phyloP scores from a whole-genome alignment of 2,329 filamentous ascomycete species.

The Fusarium continuum region DNA sequence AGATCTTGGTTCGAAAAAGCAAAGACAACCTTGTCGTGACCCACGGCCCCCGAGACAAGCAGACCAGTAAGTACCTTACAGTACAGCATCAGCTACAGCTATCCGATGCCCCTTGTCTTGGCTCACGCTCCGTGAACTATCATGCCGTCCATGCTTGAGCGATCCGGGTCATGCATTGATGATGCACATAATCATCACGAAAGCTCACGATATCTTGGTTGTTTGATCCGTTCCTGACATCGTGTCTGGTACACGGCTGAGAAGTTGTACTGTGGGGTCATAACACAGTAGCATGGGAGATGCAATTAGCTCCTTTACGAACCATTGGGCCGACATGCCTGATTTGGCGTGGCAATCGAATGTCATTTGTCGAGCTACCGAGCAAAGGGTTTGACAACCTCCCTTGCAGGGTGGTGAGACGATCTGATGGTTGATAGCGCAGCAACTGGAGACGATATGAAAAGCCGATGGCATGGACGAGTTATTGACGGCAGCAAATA shows the following conservation, averaged over 20 bases:
- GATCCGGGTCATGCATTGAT: neutral
- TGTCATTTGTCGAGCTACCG: conserved; percentile 19
- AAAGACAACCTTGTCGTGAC: conserved; percentile 15
- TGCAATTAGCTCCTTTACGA: neutral
- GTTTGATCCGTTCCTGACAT: neutral
- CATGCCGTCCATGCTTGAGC: neutral
- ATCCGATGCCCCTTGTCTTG: neutral
- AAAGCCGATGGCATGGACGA: neutral
- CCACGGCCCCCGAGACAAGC: conserved; percentile 9
- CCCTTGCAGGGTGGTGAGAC: conserved; percentile 18
- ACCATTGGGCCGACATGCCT: conserved; percentile 6
- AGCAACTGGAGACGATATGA: neutral
- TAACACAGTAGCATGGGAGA: neutral
- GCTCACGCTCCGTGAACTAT: neutral
- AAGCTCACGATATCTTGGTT: neutral
- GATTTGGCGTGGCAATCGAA: conserved; percentile 8
- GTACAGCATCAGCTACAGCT: neutral
- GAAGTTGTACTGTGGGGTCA: conserved; percentile 1
- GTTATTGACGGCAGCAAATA: neutral
- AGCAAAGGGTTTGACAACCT: conserved; percentile 23
- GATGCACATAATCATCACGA: conserved; percentile 1
- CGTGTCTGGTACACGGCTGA: conserved; percentile 9
- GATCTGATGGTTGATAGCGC: neutral
- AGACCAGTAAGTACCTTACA: conserved; percentile 8
- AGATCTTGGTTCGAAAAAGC: conserved; percentile 22